These are phyloP conservation scores for Buddleja alternifolia DNA, from an alignment of 257 asterid genomes.

Conservation along the genomic window DNA sequence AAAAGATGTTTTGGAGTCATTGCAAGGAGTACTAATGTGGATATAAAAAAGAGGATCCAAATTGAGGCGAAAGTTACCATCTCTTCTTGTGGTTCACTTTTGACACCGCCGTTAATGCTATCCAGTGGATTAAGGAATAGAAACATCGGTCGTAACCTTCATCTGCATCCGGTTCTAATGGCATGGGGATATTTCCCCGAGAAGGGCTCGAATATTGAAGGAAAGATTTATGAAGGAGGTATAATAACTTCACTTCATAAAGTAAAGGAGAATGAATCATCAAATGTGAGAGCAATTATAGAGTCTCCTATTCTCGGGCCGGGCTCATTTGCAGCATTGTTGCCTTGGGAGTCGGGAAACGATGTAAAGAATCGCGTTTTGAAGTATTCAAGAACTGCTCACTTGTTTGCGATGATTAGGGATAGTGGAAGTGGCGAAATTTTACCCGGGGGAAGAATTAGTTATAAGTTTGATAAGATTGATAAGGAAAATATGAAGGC, in stretches of 20 bases:
- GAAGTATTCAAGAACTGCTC: conserved; percentile 70
- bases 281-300: conserved; percentile 50
- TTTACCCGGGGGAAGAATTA: conserved; percentile 49
- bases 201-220: conserved; percentile 40
- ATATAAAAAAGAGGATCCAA: conserved; percentile 39
- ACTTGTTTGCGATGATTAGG: conserved; percentile 63
- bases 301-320: conserved; percentile 71
- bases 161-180: conserved; percentile 82
- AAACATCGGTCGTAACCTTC: conserved; percentile 79
- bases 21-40: conserved; percentile 42
- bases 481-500: conserved; percentile 63
- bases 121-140: conserved; percentile 70
- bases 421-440: conserved; percentile 67
- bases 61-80: conserved; percentile 71
- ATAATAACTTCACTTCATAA: conserved; percentile 77
- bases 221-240: conserved; percentile 75
- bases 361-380: conserved; percentile 46
- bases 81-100: conserved; percentile 85
- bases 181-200: conserved; percentile 96
- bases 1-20: conserved; percentile 69
- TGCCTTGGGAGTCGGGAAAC: conserved; percentile 70
- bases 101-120: conserved; percentile 79
- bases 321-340: conserved; percentile 61
- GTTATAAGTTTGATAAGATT: conserved; percentile 31
- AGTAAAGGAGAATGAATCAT: conserved; percentile 34